These are phyloP conservation scores for Thalassiosira pacifica DNA, from an alignment of 352 stramenopile genomes.

Conservation along the genomic window DNA sequence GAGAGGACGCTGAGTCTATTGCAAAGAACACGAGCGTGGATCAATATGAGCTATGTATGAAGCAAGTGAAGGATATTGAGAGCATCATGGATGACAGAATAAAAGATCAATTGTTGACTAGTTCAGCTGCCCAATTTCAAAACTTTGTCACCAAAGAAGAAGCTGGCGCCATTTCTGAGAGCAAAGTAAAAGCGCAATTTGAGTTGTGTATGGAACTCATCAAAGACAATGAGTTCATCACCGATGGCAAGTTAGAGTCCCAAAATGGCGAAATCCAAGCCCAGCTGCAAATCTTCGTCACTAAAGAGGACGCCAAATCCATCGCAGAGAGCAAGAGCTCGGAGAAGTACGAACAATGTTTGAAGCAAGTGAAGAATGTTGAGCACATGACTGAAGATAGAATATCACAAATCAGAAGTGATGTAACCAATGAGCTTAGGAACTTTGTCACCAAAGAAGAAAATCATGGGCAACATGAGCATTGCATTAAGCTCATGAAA, in stretches of 20 bases:
- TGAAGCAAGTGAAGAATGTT: neutral
- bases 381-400: neutral
- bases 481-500: neutral
- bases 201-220: neutral
- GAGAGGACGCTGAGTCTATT: constrained; percentile 3
- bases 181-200: neutral
- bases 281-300: neutral
- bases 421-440: neutral
- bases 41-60: constrained; percentile 5
- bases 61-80: neutral
- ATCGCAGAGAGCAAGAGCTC: neutral
- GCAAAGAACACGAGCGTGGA: constrained; percentile 3
- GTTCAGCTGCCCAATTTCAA: neutral
- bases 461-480: neutral
- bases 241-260: neutral
- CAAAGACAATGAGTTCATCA: neutral
- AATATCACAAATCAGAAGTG: no score
- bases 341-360: neutral
- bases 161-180: neutral
- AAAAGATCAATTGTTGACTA: neutral
- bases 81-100: neutral
- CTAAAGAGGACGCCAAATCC: neutral
- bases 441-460: constrained; percentile 4
- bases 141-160: constrained; percentile 9
- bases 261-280: neutral